Percentiles rank a stretch among this genome's conserved stretches.
These are phyloP conservation scores for Cardamine resedifolia DNA, from an alignment of 345 rosid genomes.

Conservation along the genomic window DNA sequence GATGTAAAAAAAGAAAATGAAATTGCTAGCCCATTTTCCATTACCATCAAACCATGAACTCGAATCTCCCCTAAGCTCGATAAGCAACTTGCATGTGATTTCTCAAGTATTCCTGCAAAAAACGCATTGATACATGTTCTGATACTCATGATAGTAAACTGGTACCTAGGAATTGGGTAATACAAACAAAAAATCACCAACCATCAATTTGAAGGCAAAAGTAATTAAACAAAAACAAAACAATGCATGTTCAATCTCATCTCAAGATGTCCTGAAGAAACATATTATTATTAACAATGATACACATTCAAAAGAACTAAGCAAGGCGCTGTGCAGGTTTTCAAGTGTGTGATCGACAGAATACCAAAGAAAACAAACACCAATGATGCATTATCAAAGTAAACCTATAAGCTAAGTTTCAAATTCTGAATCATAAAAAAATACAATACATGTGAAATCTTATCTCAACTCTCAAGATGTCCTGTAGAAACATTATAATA, in stretches of 20 bases:
- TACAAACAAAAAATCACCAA: slow-evolving; percentile 6
- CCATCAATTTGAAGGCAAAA: background rate
- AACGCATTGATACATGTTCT: background rate
- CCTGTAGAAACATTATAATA: background rate
- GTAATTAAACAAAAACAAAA: background rate
- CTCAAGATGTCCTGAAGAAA: background rate
- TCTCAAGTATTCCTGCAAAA: slow-evolving; percentile 57
- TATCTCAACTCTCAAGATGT: slow-evolving; percentile 1
- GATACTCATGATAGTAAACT: background rate
- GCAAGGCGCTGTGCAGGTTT: background rate
- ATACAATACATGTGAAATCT: background rate
- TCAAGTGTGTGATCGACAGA: background rate
- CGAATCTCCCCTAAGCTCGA: slow-evolving; percentile 41
- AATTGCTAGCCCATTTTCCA: background rate
- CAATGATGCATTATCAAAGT: background rate
- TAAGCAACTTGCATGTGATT: slow-evolving; percentile 44
- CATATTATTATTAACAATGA: slow-evolving; percentile 15
- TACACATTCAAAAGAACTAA: background rate
- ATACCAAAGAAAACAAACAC: background rate
- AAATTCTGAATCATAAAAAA: background rate
- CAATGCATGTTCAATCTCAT: background rate
- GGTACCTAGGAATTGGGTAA: background rate
- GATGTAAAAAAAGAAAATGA: background rate
- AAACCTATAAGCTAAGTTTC: background rate
- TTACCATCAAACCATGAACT: slow-evolving; percentile 56